Conservation (phyloP, 2,329 filamentous ascomycete species). For the Emergomyces africanus region DNA sequence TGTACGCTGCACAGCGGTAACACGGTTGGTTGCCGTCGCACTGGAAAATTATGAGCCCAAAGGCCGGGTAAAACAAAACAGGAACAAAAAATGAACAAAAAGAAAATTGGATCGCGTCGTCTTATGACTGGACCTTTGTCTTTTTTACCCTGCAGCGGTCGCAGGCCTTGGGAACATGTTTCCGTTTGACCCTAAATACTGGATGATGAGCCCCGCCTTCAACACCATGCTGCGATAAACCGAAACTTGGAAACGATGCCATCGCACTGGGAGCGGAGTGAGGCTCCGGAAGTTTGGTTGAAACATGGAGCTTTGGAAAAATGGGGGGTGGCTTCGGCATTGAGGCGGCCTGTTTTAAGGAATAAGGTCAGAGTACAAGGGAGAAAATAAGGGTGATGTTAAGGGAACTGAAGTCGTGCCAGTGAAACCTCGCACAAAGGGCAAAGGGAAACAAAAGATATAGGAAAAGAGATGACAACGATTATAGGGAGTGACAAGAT, state of each 20-base stretch:
- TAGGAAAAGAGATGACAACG: slow-evolving; percentile 6
- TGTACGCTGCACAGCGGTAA: slow-evolving; percentile 31
- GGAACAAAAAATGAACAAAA: too few relatives aligned
- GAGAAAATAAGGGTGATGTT: background rate
- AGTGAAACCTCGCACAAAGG: slow-evolving; percentile 3
- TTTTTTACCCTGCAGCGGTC: slow-evolving; percentile 36
- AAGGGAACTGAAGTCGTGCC: slow-evolving; percentile 6
- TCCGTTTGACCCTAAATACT: slow-evolving; percentile 31
- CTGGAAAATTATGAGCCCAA: slow-evolving; percentile 15
- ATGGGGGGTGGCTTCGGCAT: slow-evolving; percentile 13
- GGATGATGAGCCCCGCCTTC: slow-evolving; percentile 28
- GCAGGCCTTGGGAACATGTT: slow-evolving; percentile 33
- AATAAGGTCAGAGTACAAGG: slow-evolving; percentile 1
- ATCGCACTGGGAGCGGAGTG: slow-evolving; percentile 22
- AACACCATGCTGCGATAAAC: slow-evolving; percentile 16
- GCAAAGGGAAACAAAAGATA: slow-evolving; percentile 9
- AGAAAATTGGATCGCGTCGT: slow-evolving; percentile 1
- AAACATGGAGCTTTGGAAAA: slow-evolving; percentile 25
- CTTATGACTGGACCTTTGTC: slow-evolving; percentile 26
- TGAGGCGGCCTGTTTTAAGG: slow-evolving; percentile 4
- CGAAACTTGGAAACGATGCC: slow-evolving; percentile 20
- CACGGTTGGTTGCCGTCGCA: slow-evolving; percentile 35
- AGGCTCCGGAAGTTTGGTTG: slow-evolving; percentile 21
- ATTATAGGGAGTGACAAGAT: background rate
- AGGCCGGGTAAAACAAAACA: background rate